These are phyloP conservation scores for Diaporthe sp. DNA, from an alignment of 2,329 filamentous ascomycete genomes.

Conservation along the genomic window DNA sequence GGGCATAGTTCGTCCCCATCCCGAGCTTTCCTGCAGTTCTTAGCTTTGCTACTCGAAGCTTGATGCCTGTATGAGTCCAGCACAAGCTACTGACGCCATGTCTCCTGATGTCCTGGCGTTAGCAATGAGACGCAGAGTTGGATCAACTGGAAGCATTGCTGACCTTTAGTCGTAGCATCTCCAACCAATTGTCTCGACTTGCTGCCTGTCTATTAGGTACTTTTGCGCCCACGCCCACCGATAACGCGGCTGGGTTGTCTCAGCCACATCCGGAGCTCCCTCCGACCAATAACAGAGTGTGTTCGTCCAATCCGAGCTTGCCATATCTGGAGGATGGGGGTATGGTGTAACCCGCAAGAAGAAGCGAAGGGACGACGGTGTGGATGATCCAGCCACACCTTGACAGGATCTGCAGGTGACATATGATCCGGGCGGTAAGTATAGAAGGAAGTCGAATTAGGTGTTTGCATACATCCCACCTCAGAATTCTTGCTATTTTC, in stretches of 20 bases:
- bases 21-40: no score
- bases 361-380: conserved; percentile 18
- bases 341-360: not conserved
- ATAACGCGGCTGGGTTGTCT: conserved; percentile 9
- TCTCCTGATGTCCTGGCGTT: not conserved
- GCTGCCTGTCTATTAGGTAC: not conserved
- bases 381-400: not conserved
- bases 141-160: conserved; percentile 6
- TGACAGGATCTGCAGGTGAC: not conserved
- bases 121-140: not conserved
- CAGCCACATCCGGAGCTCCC: not conserved
- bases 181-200: not conserved
- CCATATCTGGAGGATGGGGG: not conserved
- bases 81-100: not conserved
- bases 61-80: not conserved
- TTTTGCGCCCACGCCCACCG: not conserved
- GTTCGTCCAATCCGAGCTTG: not conserved
- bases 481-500: not conserved
- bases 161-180: no score
- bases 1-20: not conserved
- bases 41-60: not conserved
- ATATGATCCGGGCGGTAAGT: not conserved
- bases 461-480: not conserved
- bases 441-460: not conserved
- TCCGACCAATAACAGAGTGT: not conserved